Conservation (phyloP, 208 protist species). For the Vickermania spadyakhi region DNA sequence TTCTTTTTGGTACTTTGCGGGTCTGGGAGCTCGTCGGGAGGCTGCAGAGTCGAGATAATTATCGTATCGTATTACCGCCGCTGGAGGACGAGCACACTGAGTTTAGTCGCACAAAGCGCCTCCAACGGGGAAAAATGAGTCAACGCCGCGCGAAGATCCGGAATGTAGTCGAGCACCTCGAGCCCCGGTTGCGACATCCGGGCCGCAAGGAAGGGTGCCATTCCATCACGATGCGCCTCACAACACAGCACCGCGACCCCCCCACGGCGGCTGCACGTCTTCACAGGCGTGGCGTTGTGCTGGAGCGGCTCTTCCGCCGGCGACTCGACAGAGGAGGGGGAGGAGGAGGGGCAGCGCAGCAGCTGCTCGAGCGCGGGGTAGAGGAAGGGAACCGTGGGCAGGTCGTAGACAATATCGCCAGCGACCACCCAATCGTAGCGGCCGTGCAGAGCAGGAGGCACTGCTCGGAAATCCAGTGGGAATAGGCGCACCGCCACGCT, state of each 20-base stretch:
- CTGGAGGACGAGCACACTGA: background rate
- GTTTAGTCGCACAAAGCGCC: conserved; percentile 11
- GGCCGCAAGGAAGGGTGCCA: conserved; percentile 19
- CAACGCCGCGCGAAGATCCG: conserved; percentile 20
- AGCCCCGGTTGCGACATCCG: conserved; percentile 15
- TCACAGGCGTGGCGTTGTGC: too few relatives aligned
- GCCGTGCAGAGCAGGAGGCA: conserved; percentile 10
- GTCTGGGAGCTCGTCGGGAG: too few relatives aligned
- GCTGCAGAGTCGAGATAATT: too few relatives aligned
- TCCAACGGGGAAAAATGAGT: conserved; percentile 14
- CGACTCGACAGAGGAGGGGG: conserved; percentile 20
- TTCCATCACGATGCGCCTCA: conserved; percentile 48
- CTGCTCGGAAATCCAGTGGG: conserved; percentile 24
- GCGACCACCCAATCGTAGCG: conserved; percentile 35
- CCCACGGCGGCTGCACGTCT: too few relatives aligned
- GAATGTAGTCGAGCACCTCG: conserved; percentile 13
- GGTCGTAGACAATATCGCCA: conserved; percentile 58
- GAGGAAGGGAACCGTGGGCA: conserved; percentile 26
- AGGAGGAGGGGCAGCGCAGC: conserved; percentile 19
- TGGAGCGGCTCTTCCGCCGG: conserved; percentile 10
- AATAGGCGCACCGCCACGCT: conserved; percentile 9
- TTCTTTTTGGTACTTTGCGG: too few relatives aligned
- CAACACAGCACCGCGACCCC: conserved; percentile 46
- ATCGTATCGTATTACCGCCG: too few relatives aligned
- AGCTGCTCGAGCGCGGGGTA: conserved; percentile 24